Conservation (phyloP, 2,329 filamentous ascomycete genomes). For the Trichoderma koningiopsis region DNA sequence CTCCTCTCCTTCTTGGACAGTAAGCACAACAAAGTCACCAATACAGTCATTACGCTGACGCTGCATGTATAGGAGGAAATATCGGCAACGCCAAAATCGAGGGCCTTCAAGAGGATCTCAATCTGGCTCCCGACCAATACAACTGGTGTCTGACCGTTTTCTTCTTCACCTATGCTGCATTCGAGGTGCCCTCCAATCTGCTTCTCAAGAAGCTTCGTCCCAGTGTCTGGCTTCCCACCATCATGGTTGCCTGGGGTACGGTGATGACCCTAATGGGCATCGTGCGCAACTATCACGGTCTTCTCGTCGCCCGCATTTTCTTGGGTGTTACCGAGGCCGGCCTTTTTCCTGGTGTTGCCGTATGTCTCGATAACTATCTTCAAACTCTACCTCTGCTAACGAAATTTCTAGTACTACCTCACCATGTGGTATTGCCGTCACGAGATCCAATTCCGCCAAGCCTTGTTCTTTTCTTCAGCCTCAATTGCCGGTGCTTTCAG, state of each 20-base stretch:
- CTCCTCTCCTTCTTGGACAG: slow-evolving; percentile 69
- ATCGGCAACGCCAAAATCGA: slow-evolving; percentile 68
- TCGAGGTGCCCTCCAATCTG: slow-evolving; percentile 75
- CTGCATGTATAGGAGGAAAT: slow-evolving; percentile 52
- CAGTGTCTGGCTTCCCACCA: slow-evolving; percentile 71
- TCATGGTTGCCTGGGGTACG: slow-evolving; percentile 66
- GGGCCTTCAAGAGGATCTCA: slow-evolving; percentile 53
- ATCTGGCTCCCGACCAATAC: slow-evolving; percentile 67
- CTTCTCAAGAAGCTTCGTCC: slow-evolving; percentile 74
- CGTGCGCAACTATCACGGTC: slow-evolving; percentile 51
- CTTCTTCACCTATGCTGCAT: slow-evolving; percentile 75
- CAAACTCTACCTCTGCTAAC: not conserved
- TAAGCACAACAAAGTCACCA: slow-evolving; percentile 31
- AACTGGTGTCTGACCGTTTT: slow-evolving; percentile 72
- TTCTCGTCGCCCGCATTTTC: slow-evolving; percentile 56
- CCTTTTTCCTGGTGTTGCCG: slow-evolving; percentile 64
- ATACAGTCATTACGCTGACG: not conserved
- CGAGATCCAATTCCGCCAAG: slow-evolving; percentile 59
- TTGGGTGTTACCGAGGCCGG: slow-evolving; percentile 68
- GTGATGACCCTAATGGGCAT: slow-evolving; percentile 58
- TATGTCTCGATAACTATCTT: slow-evolving; percentile 27
- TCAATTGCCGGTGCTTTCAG: slow-evolving; percentile 78
- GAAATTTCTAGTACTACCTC: slow-evolving; percentile 47
- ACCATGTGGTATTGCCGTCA: slow-evolving; percentile 63
- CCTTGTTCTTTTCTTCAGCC: slow-evolving; percentile 81